Conservation (phyloP, 73 alveolate species). For the Paramecium octaurelia region DNA sequence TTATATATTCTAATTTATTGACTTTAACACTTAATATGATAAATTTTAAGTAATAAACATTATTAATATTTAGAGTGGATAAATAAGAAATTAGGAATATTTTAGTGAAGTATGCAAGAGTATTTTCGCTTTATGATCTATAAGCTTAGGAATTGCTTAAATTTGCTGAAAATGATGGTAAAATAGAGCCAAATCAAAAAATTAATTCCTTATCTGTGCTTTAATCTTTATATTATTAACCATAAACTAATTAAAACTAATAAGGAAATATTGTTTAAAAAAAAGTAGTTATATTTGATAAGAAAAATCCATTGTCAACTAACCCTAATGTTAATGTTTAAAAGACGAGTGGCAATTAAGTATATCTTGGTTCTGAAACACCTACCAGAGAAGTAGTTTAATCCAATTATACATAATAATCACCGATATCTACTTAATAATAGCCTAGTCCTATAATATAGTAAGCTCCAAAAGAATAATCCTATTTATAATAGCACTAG, state of each 20-base stretch:
- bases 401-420: neutral
- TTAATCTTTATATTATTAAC: neutral
- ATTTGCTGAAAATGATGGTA: conserved; percentile 36
- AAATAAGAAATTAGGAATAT: conserved; percentile 9
- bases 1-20: neutral
- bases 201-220: conserved; percentile 28
- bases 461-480: too few species aligned
- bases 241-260: neutral
- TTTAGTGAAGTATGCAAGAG: conserved; percentile 21
- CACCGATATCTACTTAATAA: neutral
- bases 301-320: neutral
- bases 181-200: neutral
- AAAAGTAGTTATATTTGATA: conserved; percentile 27
- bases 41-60: neutral
- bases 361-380: neutral
- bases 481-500: too few species aligned
- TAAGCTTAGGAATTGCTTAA: conserved; percentile 1
- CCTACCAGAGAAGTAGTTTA: neutral
- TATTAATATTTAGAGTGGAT: neutral
- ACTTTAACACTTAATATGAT: conserved; percentile 2
- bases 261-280: neutral
- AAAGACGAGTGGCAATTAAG: neutral
- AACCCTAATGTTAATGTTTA: neutral
- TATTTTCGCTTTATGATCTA: neutral
- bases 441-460: neutral